Base-by-base conservation (phyloP, 257 asterid species). In the Cordia subcordata region DNA sequence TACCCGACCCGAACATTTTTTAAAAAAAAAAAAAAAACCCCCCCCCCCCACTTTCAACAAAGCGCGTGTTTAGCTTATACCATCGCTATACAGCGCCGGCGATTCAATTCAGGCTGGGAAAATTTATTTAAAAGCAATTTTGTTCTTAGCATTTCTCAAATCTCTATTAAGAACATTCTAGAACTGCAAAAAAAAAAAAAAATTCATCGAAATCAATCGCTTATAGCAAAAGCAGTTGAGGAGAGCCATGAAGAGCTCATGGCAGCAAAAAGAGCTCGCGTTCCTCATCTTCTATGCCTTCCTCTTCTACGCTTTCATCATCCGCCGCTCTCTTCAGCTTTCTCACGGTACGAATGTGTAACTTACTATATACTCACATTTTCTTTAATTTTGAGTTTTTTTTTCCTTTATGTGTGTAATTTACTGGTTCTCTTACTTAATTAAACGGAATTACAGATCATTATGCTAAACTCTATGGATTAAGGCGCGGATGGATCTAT, bases 301-400 rank as follows among this genome's bases (percentile, higher is more conserved):
- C 58, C 66, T 71, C 61, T 88, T 92, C 82, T 88, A 92, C 69
- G 33, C 62, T 47, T 62, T 86, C 45, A 71, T 81, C 64, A 77
- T 88, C 70, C 88, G 74, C 32, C 95, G 99, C 70, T 85, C 97
- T 56, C 89, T 92, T 22, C 89, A 81, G 73, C 95, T 92, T 63
- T 80, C 97, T 45, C 85, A 68, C 27, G 96, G 98, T 90, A 66
- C 60, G n/a, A n/a, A n/a, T n/a, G n/a, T n/a, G n/a, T 5, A 13
- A 62, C 40, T 51, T 39, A 27, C 53, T 56, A 11, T 23, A 11
- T 38, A 0, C 19, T 9, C 4, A 1, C 14, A 17, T n/a, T 22
- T 62, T 23, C 35, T 3, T 40, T 14, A 42, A 4, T 2, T 1
- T 42, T n/a, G n/a, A n/a, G n/a, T n/a, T n/a, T n/a, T n/a, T 8